Base-by-base conservation (phyloP, 2,329 filamentous ascomycete species). In the Pseudocercospora musae region DNA sequence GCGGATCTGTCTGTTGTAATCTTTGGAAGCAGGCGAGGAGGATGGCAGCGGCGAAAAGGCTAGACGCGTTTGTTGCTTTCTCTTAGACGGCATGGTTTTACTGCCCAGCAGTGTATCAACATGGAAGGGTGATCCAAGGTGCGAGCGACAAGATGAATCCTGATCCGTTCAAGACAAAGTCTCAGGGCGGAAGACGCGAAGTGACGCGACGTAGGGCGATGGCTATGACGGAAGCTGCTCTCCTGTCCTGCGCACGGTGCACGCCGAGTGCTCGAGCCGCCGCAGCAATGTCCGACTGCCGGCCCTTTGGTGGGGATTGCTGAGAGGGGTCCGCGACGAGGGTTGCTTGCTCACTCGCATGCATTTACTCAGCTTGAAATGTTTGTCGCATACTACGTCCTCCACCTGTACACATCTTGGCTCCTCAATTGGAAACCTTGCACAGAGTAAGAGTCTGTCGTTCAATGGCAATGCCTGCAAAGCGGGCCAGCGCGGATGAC, bases 21-120 rank as follows among this genome's bases (percentile, higher is more conserved):
- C 59, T 25, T 75, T 62, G 4, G 74, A 68, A 18, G 73, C 74
- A 15, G 77, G 75, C 4, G 78, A 78, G 0, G 77, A 76, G 11
- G 78, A 76, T 7, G 77, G 71, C 4, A 78, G 62, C 4, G 78
- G 76, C 0, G 77, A 79, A 70, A 81, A 81, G 54, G 71, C 74
- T 20, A 82, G 70, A 25, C 77, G 77, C 7, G 75, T 75, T 64
- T 82, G 80, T 42, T 75, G 74, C 63, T 73, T 74, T 54, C 29
- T 33, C 52, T 40, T 54, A n/a, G 52, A 54, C n/a, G 52, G 52
- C 52, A 54, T 54, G 9, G 2, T n/a, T 54, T 1, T 3, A 15
- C 8, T 31, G 48, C 6, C 25, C 23, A 52, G 37, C 15, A n/a
- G 37, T 18, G 37, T 40, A 40, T 40, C 0, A 4, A 2, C 15